Base-by-base conservation (phyloP, 805 yeast genomes). In the Aciculoconidium aculeatum region DNA sequence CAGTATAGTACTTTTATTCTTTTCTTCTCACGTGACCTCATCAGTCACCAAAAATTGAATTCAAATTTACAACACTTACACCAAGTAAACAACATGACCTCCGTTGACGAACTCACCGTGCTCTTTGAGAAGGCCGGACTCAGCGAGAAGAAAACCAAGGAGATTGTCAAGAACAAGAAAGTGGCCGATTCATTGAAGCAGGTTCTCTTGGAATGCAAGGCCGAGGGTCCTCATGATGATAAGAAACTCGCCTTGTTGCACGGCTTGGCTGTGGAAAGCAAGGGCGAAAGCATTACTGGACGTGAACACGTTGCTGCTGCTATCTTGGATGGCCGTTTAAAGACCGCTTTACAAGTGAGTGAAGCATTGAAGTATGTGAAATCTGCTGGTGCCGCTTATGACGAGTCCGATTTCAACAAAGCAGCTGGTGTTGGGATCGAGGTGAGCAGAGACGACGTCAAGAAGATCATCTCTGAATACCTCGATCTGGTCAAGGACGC, bases 131-230 rank as follows among this genome's bases (percentile, higher is more conserved):
- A 55, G 29, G 51, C 80, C 34, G 94, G 94, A 9, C 75, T 83
- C 42, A 75, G 72, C 43, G 90, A 80, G 11, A 66, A 75, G 43
- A 85, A 84, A 53, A 67, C 83, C 36, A 73, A 76, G 28, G 97
- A 92, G 50, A 79, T 87, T 34, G 55, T 76, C 33, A 90, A 86
- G 55, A 90, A 92, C 63, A 77, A 78, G 52, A 88, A 88, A 55
- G 94, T 88, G 22, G 72, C 90, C 11, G 63, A 65, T 22, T 74
- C 94, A 1, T 67, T 92, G 30, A 68, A 65, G 17, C 72, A 72
- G 20, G 70, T 87, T 35, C 65, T 82, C 32, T 45, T 51, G 14
- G 75, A 73, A 30, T 61, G 70, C 13, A 31, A 30, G 6, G 40
- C 34, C 5, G 47, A 47, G 20, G 36, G 51, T 28, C 48, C 61